Percentiles rank a stretch among this genome's conserved stretches.
These are phyloP conservation scores for Oidiodendron maius DNA, from an alignment of 495 filamentous ascomycete species.

Conservation along the genomic window DNA sequence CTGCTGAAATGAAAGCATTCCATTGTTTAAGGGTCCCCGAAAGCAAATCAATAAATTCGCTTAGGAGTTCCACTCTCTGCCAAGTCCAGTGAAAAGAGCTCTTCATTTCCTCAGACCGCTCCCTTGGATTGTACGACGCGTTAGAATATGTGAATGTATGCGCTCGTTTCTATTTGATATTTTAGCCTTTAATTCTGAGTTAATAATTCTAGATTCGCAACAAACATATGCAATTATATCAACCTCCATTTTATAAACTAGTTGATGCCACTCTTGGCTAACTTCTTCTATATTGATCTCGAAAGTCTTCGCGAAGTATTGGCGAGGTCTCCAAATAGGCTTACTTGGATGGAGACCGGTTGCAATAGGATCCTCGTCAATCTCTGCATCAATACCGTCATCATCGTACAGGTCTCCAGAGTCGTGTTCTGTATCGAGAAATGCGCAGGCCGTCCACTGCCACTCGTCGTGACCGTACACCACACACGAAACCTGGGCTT, in stretches of 20 bases:
- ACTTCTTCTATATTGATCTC: not conserved
- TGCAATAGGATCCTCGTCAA: not conserved
- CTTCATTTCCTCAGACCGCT: not conserved
- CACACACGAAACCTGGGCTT: not conserved
- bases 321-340: conserved; percentile 5
- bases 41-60: not conserved
- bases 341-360: not conserved
- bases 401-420: conserved; percentile 5
- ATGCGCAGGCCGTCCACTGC: conserved; percentile 1
- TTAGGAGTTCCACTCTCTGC: not conserved
- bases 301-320: conserved; percentile 2
- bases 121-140: not conserved
- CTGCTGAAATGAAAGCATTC: not conserved
- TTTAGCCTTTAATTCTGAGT: not conserved
- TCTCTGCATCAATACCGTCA: not conserved
- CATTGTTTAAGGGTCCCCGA: not conserved
- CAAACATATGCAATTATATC: conserved; percentile 3
- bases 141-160: not conserved
- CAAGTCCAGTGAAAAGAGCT: not conserved
- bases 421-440: conserved; percentile 5
- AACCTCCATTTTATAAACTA: not conserved
- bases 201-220: not conserved
- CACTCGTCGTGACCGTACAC: conserved; percentile 1
- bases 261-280: not conserved
- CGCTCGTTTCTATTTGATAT: not conserved